A percentile compares a stretch with the other conserved stretches of the same genome.
phyloP scores from a whole-genome alignment of 2,329 filamentous ascomycete species.

The Scytalidium sp. region DNA sequence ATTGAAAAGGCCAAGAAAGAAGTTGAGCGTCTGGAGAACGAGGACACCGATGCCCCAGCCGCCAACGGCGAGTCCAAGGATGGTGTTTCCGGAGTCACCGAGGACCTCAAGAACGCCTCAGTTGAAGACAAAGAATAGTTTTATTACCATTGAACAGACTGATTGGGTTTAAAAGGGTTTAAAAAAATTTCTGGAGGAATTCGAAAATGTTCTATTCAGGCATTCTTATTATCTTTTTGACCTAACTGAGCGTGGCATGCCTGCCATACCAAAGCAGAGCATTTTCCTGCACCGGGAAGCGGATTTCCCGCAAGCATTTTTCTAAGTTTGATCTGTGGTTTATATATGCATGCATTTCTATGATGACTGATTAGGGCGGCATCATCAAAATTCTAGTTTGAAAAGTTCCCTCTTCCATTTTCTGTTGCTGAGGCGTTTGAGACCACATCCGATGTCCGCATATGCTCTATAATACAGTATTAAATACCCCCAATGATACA shows the following conservation, averaged over 20 bases:
- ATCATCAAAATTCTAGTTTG: not conserved
- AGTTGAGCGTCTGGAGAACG: slow-evolving; percentile 81
- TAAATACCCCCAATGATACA: too few relatives aligned
- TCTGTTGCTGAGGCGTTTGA: not conserved
- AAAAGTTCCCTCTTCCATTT: not conserved
- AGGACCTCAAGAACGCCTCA: slow-evolving; percentile 57
- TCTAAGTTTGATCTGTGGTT: not conserved
- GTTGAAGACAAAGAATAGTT: slow-evolving; percentile 50
- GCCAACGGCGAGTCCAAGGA: slow-evolving; percentile 49
- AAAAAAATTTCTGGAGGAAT: too few relatives aligned
- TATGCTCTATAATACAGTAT: too few relatives aligned
- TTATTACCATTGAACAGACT: not conserved
- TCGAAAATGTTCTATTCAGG: too few relatives aligned
- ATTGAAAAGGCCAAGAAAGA: slow-evolving; percentile 95
- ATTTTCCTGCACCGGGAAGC: slow-evolving; percentile 31
- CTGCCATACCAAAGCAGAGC: too few relatives aligned
- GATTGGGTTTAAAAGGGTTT: not conserved
- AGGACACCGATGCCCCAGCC: slow-evolving; percentile 46
- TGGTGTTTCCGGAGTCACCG: slow-evolving; percentile 48
- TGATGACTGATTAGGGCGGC: not conserved
- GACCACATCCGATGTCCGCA: too few relatives aligned
- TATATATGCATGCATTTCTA: not conserved
- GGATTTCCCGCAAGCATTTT: not conserved
- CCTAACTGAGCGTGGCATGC: too few relatives aligned
- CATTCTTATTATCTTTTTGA: too few relatives aligned